Percentiles rank a stretch among this genome's conserved stretches.
Conservation (phyloP, 148 eudicot species). For the Hydrangea macrophylla region DNA sequence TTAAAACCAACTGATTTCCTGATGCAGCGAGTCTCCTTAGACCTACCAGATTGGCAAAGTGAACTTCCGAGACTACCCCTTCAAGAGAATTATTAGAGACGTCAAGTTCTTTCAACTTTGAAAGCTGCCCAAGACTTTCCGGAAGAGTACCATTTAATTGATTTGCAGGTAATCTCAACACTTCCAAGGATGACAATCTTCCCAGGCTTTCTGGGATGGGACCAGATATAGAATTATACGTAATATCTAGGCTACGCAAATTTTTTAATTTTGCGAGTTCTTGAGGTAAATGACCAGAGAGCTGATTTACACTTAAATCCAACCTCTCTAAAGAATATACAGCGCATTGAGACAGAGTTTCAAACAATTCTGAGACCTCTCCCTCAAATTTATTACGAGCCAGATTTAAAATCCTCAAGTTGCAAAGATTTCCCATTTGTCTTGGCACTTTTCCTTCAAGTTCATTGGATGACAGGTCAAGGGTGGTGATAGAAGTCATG, state of each 20-base stretch:
- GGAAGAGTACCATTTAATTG: too few relatives aligned
- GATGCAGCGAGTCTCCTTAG: neutral
- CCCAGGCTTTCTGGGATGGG: slow-evolving; percentile 2
- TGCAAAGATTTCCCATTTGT: neutral
- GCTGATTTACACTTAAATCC: neutral
- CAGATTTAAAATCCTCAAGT: neutral
- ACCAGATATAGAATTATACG: neutral
- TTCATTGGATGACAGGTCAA: neutral
- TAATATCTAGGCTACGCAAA: neutral
- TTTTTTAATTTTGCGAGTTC: neutral
- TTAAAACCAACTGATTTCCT: slow-evolving; percentile 4
- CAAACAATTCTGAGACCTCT: neutral
- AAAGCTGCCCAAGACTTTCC: slow-evolving; percentile 12
- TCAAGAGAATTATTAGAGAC: neutral
- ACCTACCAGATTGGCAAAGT: slow-evolving; percentile 1
- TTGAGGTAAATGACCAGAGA: neutral
- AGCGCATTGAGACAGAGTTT: neutral
- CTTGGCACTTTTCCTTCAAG: slow-evolving; percentile 1
- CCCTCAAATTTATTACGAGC: neutral
- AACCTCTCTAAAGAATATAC: neutral
- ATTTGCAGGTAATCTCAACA: too few relatives aligned
- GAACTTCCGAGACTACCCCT: slow-evolving; percentile 15
- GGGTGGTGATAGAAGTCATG: neutral
- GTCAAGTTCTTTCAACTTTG: neutral
- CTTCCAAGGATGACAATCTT: too few relatives aligned